Evolutionary conservation across 106 monocot genomes (phyloP), one percentile per base, ranked within the genome.

Genomic region (Acorus gramineus): DNA sequence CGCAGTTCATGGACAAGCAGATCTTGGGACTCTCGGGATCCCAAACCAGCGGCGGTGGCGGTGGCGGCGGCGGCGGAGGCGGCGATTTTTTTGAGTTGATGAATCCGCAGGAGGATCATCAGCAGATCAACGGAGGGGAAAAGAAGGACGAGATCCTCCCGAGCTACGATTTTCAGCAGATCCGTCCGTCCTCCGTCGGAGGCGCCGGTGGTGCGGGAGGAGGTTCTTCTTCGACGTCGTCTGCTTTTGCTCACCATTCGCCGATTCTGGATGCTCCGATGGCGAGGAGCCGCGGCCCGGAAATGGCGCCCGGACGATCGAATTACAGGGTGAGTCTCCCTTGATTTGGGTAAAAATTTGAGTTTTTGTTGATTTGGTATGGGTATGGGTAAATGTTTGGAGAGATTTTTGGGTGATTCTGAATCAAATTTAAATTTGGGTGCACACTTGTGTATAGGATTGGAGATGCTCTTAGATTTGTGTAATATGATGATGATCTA

Each of bases 101-200:
- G 59, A 74, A 60, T 42, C 65, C 81, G 46, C 76, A 67, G 52
- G 78, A 69, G 65, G 84, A 76, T 49, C 64, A 51, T 63, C 68
- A 54, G 47, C 57, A 53, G 47, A 64, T 58, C 53, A 65, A 59
- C 9, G 62, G 56, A 2, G 53, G 47, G 45, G 43, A 59, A 62
- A 59, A 68, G 62, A 82, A 67, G 59, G 91, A 91, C 46, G 84
- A 79, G 63, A 83, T 89, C 66, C 52, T 70, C 6, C 76, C 93
- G 10, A 93, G 74, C 79, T 93, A 93, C 62, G 93, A 93, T 47
- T 93, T 93, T 64, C 93, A 89, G 59, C 81, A 83, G 44, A 89
- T 89, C 69, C 83, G 86, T 68, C 73, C 47, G 56, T 60, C 42
- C 28, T 28, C 28, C 28, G 28, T 28, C 28, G 28, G 28, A 28